Base-by-base conservation (phyloP, 305 asterid species). In the Rubia tinctorum region DNA sequence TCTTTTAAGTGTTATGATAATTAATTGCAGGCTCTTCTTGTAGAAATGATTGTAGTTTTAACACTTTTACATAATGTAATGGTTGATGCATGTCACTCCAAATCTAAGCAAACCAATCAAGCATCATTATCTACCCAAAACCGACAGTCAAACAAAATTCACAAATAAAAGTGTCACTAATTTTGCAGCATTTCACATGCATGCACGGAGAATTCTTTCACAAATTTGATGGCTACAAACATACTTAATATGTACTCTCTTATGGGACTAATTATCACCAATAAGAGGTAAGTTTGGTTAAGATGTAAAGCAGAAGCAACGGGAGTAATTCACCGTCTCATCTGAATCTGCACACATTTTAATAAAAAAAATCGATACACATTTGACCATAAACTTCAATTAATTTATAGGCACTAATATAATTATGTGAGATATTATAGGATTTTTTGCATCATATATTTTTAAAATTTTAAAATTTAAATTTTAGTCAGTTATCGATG, bases 301-400 rank as follows among this genome's bases (percentile, higher is more conserved):
- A 22, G 58, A 40, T 71, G 74, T 71, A 42, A 58, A 58, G 75
- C 15, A 40, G 23, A 71, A 71, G 75, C 75, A 58, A 27, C 30
- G 30, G 30, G 30, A 27, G 30, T 27, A 27, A 1, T 27, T 27
- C 30, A 2, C 30, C 30, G 30, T 27, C 30, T 27, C 30, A 27
- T 27, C 2, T 27, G 30, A 27, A 27, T 27, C 30, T 27, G 30
- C 30, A 27, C 30, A 27, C 30, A 27, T 27, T 27, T 27, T 27
- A 27, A 27, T 27, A 1, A n/a, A n/a, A n/a, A n/a, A n/a, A n/a
- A n/a, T 27, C 2, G 2, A 27, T 27, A 27, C 30, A 27, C 30
- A 27, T 27, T 27, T 2, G 30, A 27, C 30, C 30, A 2, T 27
- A 27, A 27, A 27, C 30, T 27, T 27, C 30, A 27, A 27, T 27